Evolutionary conservation across 129 eudicot genomes (phyloP).

Genomic region (Tanacetum coccineum): DNA sequence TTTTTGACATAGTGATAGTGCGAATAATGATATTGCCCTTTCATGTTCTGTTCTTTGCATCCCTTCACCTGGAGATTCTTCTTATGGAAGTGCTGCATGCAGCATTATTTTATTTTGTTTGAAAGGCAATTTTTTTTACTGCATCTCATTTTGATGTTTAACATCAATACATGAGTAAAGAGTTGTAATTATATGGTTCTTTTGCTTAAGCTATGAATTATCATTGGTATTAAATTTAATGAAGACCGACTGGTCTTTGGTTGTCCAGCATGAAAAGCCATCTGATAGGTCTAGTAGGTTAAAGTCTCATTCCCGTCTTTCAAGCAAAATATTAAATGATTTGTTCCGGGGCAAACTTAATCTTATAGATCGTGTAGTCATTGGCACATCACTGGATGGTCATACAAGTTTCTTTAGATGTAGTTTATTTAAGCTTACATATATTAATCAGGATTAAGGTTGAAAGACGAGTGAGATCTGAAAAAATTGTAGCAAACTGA

Average conservation of each 20-base stretch:
- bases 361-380: neutral
- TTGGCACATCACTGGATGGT: neutral
- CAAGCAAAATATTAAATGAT: neutral
- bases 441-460: neutral
- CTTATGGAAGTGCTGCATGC: no score
- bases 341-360: no score
- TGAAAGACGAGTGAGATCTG: no score
- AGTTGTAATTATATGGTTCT: neutral
- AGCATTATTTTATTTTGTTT: no score
- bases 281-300: neutral
- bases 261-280: neutral
- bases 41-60: neutral
- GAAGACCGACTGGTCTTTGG: neutral
- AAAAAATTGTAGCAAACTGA: no score
- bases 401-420: no score
- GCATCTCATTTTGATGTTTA: constrained; percentile 8
- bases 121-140: neutral
- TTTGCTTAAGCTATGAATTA: neutral
- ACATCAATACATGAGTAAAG: neutral
- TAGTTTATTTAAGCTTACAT: neutral
- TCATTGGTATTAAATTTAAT: neutral
- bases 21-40: neutral
- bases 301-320: neutral
- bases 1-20: neutral
- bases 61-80: neutral